phyloP scores from a whole-genome alignment of 257 asterid genomes.

The Penstemon davidsonii region DNA sequence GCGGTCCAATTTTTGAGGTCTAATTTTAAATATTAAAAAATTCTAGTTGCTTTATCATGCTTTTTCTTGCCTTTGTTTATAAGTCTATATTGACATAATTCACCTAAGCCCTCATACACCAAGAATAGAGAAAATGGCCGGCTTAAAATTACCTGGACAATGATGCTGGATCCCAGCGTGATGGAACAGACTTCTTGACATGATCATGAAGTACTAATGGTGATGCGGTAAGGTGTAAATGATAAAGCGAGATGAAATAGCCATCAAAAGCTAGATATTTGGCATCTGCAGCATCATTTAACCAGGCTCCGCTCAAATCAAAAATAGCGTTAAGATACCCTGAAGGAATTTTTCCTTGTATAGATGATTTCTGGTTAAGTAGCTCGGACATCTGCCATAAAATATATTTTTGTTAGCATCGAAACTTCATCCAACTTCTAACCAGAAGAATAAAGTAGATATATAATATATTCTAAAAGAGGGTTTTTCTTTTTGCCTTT shows the following conservation, averaged over 20 bases:
- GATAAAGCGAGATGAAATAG: conserved; percentile 81
- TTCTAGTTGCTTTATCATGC: conserved; percentile 15
- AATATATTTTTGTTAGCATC: conserved; percentile 28
- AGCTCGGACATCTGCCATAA: conserved; percentile 90
- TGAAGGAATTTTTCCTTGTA: conserved; percentile 93
- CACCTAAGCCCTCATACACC: not conserved
- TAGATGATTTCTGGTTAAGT: conserved; percentile 83
- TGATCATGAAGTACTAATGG: conserved; percentile 80
- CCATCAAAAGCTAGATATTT: conserved; percentile 89
- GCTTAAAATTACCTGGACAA: conserved; percentile 65
- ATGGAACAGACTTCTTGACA: conserved; percentile 91
- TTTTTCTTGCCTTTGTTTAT: not conserved
- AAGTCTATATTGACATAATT: not conserved
- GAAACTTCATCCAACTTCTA: conserved; percentile 12
- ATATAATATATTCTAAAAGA: not conserved
- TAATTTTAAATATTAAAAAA: not conserved
- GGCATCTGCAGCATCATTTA: conserved; percentile 86
- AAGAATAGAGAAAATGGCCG: conserved; percentile 6
- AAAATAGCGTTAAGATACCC: conserved; percentile 86
- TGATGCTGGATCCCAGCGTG: conserved; percentile 89
- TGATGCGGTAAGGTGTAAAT: conserved; percentile 83
- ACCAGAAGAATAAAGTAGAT: not conserved
- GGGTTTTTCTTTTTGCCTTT: not conserved
- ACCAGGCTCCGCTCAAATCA: conserved; percentile 92
- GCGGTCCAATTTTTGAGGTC: not conserved